These are phyloP conservation scores for Dryas integrifolia DNA, from an alignment of 331 rosid species.

Conservation along the genomic window DNA sequence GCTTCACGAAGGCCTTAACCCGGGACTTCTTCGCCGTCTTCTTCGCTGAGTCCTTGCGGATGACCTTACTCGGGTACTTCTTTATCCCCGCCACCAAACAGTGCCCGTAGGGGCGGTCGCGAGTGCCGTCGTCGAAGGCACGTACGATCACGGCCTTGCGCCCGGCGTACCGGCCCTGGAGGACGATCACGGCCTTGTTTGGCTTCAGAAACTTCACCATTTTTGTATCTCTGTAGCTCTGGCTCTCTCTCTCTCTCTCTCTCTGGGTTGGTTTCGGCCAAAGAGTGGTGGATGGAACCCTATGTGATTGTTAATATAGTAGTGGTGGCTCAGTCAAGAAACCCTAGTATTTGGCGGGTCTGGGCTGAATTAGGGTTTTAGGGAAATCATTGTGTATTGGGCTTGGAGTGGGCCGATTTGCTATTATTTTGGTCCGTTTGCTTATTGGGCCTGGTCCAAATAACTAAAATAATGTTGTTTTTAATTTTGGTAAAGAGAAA, in stretches of 20 bases:
- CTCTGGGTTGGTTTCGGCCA: not conserved
- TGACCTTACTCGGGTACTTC: conserved; percentile 50
- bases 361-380: not conserved
- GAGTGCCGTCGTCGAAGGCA: conserved; percentile 50
- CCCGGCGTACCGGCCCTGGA: conserved; percentile 58
- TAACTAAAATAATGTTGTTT: too few species aligned
- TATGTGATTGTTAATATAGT: not conserved
- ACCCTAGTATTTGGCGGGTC: conserved; percentile 6
- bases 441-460: too few species aligned
- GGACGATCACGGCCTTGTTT: conserved; percentile 50
- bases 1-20: conserved; percentile 67
- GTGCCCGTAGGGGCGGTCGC: conserved; percentile 52
- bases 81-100: conserved; percentile 51
- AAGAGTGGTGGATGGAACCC: not conserved
- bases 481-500: too few species aligned
- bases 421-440: not conserved
- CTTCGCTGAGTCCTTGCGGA: conserved; percentile 50
- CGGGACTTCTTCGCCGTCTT: conserved; percentile 59
- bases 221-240: not conserved
- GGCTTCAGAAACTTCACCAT: conserved; percentile 53
- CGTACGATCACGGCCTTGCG: conserved; percentile 53
- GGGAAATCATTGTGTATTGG: not conserved
- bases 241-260: not conserved
- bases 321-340: not conserved
- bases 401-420: not conserved